phyloP scores from a whole-genome alignment of 1,284 basidiomycete genomes.

The Macrocystidia cucumis region DNA sequence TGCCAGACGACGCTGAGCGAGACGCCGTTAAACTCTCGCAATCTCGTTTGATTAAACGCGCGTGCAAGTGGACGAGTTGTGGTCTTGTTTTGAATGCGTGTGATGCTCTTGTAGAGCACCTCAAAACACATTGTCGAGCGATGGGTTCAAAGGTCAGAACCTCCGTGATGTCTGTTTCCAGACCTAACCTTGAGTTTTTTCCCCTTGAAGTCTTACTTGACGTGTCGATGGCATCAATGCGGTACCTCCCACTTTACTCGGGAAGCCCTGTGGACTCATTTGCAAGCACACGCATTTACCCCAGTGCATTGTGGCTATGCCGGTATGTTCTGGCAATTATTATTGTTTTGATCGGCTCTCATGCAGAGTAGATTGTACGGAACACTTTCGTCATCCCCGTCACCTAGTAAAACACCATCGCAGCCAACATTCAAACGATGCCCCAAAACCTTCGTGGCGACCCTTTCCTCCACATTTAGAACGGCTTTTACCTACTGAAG shows the following conservation, averaged over 20 bases:
- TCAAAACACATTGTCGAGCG: slow-evolving; percentile 31
- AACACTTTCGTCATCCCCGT: slow-evolving; percentile 25
- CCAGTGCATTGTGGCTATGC: slow-evolving; percentile 38
- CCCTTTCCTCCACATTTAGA: slow-evolving; percentile 23
- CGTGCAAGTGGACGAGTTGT: slow-evolving; percentile 57
- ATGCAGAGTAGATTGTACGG: slow-evolving; percentile 29
- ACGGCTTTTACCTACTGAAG: slow-evolving; percentile 20
- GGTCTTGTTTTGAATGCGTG: slow-evolving; percentile 44
- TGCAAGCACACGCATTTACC: slow-evolving; percentile 33
- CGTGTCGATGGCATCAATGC: slow-evolving; percentile 44
- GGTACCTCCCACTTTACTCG: slow-evolving; percentile 24
- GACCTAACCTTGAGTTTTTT: slow-evolving; percentile 8
- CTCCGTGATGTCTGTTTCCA: background rate
- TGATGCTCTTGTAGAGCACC: slow-evolving; percentile 40
- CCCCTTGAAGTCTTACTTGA: slow-evolving; percentile 20
- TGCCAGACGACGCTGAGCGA: slow-evolving; percentile 31
- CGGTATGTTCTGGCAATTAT: slow-evolving; percentile 24
- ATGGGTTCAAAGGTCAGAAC: slow-evolving; percentile 10
- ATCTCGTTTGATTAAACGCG: slow-evolving; percentile 35
- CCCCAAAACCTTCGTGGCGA: slow-evolving; percentile 24
- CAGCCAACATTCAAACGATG: slow-evolving; percentile 19
- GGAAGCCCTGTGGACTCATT: slow-evolving; percentile 27
- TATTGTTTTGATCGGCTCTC: background rate
- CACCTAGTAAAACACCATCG: slow-evolving; percentile 29
- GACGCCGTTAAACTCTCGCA: slow-evolving; percentile 35